These are phyloP conservation scores for Aspergillus ruber DNA, from an alignment of 2,329 filamentous ascomycete species.

Conservation along the genomic window DNA sequence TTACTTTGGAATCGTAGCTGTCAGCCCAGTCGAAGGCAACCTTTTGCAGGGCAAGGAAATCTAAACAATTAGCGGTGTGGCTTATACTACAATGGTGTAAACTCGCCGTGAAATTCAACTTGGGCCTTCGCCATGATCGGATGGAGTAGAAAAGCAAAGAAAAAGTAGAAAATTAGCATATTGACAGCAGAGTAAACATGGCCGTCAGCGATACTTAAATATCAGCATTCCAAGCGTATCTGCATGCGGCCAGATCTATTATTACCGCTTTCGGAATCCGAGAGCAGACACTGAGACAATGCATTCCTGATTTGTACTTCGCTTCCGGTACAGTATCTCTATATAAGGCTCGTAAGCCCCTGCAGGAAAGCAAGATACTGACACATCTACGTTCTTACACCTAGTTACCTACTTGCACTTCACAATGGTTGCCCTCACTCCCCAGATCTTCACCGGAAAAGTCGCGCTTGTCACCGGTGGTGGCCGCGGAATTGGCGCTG, in stretches of 20 bases:
- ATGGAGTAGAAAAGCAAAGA: background rate
- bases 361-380: background rate
- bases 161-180: background rate
- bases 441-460: constrained; percentile 23
- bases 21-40: constrained; percentile 40
- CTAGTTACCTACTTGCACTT: background rate
- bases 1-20: constrained; percentile 40
- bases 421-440: background rate
- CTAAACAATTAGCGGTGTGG: constrained; percentile 11
- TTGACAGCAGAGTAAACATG: background rate
- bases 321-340: too few relatives aligned
- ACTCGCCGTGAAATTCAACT: background rate
- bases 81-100: background rate
- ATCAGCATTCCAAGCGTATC: background rate
- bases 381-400: background rate
- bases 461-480: constrained; percentile 32
- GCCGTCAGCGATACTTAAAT: background rate
- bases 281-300: background rate
- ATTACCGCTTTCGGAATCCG: background rate
- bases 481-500: constrained; percentile 36
- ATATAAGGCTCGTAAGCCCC: too few relatives aligned
- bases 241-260: background rate
- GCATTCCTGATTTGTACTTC: too few relatives aligned
- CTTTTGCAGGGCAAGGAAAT: constrained; percentile 28
- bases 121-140: background rate